A percentile compares a stretch with the other conserved stretches of the same genome.
Conservation (phyloP, 768 basidiomycete species). For the Tulasnella calospora region DNA sequence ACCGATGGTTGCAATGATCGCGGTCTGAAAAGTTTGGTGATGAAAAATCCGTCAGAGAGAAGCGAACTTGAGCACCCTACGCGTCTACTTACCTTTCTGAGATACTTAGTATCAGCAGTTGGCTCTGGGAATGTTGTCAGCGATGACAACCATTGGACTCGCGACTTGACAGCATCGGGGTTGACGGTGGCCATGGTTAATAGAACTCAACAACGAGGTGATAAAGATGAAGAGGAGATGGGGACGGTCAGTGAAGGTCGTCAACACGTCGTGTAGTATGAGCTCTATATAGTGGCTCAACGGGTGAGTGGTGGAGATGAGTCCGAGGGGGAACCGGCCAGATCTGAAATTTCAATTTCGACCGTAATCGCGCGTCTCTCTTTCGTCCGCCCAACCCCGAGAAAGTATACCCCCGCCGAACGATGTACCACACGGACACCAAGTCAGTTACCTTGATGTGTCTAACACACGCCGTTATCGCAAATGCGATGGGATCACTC, state of each 20-base stretch:
- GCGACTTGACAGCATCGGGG: conserved; percentile 18
- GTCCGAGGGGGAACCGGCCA: not conserved
- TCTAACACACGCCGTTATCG: not conserved
- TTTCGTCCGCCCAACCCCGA: conserved; percentile 6
- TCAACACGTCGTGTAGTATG: not conserved
- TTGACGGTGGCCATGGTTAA: not conserved
- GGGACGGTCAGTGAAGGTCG: not conserved
- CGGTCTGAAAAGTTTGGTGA: conserved; percentile 54
- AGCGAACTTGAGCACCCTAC: conserved; percentile 17
- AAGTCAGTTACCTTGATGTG: not conserved
- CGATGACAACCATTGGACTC: conserved; percentile 18
- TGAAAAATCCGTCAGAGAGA: conserved; percentile 25
- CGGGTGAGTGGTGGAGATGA: not conserved
- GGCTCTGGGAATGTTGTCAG: conserved; percentile 16
- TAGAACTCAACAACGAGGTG: not conserved
- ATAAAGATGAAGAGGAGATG: not conserved
- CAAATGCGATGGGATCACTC: not conserved
- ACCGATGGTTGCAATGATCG: conserved; percentile 99
- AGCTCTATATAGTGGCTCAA: conserved; percentile 2
- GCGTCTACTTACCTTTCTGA: conserved; percentile 70
- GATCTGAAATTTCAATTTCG: conserved; percentile 3
- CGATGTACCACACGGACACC: not conserved
- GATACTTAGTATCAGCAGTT: conserved; percentile 70
- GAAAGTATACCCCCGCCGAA: not conserved
- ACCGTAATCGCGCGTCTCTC: conserved; percentile 9